Evolutionary conservation across 2,329 filamentous ascomycete species (phyloP).

Genomic region (Claviceps cyperi): DNA sequence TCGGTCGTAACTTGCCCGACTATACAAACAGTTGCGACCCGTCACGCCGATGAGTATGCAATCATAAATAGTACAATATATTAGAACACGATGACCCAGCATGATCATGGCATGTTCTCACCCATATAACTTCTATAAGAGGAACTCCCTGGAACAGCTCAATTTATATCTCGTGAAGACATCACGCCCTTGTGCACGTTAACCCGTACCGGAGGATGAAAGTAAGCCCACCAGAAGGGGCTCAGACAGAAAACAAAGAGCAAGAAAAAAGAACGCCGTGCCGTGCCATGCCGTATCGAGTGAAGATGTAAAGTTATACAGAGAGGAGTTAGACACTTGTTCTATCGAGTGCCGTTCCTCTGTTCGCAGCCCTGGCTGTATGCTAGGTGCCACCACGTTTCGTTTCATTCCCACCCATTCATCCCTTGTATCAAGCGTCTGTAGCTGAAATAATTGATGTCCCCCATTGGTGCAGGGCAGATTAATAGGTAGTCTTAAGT

Average conservation of each 20-base stretch:
- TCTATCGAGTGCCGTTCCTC: not conserved
- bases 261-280: constrained; percentile 21
- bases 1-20: not conserved
- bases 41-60: too few species aligned
- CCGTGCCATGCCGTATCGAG: constrained; percentile 39
- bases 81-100: not conserved
- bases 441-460: not conserved
- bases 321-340: constrained; percentile 6
- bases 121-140: not conserved
- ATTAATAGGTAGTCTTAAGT: too few species aligned
- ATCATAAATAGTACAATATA: constrained; percentile 8
- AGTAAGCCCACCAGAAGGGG: not conserved
- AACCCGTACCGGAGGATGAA: not conserved
- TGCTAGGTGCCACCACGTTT: not conserved
- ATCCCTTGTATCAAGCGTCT: not conserved
- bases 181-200: constrained; percentile 11
- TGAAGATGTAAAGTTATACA: constrained; percentile 36
- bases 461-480: too few species aligned
- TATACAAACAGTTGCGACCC: not conserved
- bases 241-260: not conserved
- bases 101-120: not conserved
- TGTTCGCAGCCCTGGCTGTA: not conserved
- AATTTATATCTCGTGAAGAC: not conserved
- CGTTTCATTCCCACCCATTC: not conserved
- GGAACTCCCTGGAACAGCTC: not conserved